These are phyloP conservation scores for Lablab purpureus DNA, from an alignment of 306 rosid species.

Conservation along the genomic window DNA sequence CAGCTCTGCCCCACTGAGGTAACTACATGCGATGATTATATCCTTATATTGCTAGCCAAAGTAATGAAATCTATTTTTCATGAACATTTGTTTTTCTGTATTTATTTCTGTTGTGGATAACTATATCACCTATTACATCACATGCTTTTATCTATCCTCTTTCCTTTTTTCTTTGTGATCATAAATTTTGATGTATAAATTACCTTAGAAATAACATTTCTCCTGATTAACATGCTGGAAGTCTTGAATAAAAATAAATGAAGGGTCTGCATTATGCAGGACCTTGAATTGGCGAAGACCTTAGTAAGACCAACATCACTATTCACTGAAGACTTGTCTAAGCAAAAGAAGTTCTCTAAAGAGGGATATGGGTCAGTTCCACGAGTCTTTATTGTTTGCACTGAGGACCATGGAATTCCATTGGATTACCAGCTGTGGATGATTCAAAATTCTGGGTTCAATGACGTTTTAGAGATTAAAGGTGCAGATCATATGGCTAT, in stretches of 20 bases:
- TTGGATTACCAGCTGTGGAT: conserved; percentile 57
- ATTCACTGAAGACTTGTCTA: conserved; percentile 55
- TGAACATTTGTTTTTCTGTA: too few relatives aligned
- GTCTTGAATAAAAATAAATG: too few relatives aligned
- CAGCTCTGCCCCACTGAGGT: conserved; percentile 66
- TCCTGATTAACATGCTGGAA: too few relatives aligned
- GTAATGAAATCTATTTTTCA: too few relatives aligned
- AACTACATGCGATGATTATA: neutral
- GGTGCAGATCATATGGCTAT: conserved; percentile 63
- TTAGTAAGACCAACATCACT: conserved; percentile 53
- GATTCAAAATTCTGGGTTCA: conserved; percentile 56
- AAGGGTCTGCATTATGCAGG: conserved; percentile 50
- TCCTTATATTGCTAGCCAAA: too few relatives aligned
- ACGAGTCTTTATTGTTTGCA: conserved; percentile 47
- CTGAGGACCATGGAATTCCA: conserved; percentile 46
- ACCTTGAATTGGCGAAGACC: conserved; percentile 57
- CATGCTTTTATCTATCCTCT: too few relatives aligned
- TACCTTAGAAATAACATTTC: too few relatives aligned
- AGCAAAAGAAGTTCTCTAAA: conserved; percentile 48
- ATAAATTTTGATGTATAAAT: too few relatives aligned
- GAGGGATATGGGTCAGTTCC: conserved; percentile 60
- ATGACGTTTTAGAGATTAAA: conserved; percentile 58
- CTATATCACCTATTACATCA: too few relatives aligned
- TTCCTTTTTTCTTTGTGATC: too few relatives aligned
- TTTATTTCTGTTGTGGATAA: too few relatives aligned